Evolutionary conservation across 2,329 filamentous ascomycete species (phyloP).

Genomic region (Metarhizium brunneum): DNA sequence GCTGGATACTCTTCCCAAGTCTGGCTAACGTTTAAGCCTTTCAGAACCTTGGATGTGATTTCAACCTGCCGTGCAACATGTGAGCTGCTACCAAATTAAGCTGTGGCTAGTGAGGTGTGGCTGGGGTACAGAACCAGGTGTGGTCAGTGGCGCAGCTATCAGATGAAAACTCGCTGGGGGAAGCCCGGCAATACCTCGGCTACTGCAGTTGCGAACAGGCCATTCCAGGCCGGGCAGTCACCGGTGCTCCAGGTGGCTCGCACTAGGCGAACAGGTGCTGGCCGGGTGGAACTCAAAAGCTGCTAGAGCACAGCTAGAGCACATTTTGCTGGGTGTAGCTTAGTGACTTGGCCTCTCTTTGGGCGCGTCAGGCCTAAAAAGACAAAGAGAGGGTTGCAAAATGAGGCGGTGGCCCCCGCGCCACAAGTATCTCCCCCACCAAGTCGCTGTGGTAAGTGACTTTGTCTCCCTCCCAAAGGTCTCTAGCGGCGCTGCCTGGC

Average conservation of each 20-base stretch:
- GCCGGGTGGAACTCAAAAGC: neutral
- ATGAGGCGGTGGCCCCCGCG: constrained; percentile 23
- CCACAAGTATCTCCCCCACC: constrained; percentile 17
- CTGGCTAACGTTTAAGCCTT: too few species aligned
- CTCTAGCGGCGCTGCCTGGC: too few species aligned
- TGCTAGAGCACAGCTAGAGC: neutral
- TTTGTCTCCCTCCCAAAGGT: neutral
- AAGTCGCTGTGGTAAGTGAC: constrained; percentile 9
- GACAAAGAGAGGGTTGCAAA: constrained; percentile 13
- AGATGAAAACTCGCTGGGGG: too few species aligned
- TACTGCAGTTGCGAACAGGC: neutral
- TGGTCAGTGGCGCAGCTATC: too few species aligned
- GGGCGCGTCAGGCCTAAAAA: constrained; percentile 8
- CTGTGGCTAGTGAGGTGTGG: too few species aligned
- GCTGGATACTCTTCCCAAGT: too few species aligned
- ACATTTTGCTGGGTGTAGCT: neutral
- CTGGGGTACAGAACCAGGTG: too few species aligned
- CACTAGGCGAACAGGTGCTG: neutral
- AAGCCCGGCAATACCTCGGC: neutral
- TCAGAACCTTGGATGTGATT: too few species aligned
- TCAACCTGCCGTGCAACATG: too few species aligned
- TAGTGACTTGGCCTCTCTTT: neutral
- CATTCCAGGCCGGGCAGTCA: too few species aligned
- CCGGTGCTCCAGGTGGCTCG: neutral
- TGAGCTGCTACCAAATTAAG: too few species aligned